Base-by-base conservation (phyloP, 495 filamentous ascomycete genomes). In the Paragyromitra xinjiangensis region DNA sequence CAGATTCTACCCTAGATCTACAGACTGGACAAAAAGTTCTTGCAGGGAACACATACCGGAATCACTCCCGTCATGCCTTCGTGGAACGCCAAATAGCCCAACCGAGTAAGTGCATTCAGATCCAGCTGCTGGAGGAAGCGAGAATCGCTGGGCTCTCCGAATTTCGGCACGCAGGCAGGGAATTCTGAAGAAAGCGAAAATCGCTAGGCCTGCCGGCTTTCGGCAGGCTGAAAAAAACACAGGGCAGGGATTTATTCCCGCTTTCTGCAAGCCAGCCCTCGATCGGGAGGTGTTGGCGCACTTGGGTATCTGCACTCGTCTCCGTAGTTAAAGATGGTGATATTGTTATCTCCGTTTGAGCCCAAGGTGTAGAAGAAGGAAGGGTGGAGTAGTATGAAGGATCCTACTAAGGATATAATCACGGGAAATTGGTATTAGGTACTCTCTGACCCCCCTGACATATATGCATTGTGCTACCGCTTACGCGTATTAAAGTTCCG, bases 161-260 rank as follows among this genome's bases (percentile, higher is more conserved):
- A 48, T 48, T 48, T 48, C 44, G 44, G 44, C 44, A 48, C 0
- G 3, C 4, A 34, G 3, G 29, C 29, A 34, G 29, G 29, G 29
- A 44, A 12, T 19, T 2, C 48, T 51, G 16, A 51, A 34, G 29
- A 3, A 34, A 34, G 67, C 67, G 55, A 50, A 19, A 5, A 48
- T 48, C 67, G 67, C 50, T 22, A 29, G 40, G n/a, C 48, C 19
- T 59, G 37, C 68, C 68, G 68, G 51, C 4, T 34, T 62, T 71
- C 56, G 68, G 40, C 40, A 19, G 56, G 14, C 16, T 12, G 67
- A 6, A 26, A 26, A 34, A 34, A 34, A 34, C 3, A 34, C 29
- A 53, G 4, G 22, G 37, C 56, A 61, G 56, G 56, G 56, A 16
- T 61, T 34, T 34, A 34, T 34, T 34, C 7, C 50, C 7, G 19